A percentile compares a stretch with the other conserved stretches of the same genome.
phyloP scores from a whole-genome alignment of 1,284 basidiomycete genomes.

The Sanghuangporus sanghuang region DNA sequence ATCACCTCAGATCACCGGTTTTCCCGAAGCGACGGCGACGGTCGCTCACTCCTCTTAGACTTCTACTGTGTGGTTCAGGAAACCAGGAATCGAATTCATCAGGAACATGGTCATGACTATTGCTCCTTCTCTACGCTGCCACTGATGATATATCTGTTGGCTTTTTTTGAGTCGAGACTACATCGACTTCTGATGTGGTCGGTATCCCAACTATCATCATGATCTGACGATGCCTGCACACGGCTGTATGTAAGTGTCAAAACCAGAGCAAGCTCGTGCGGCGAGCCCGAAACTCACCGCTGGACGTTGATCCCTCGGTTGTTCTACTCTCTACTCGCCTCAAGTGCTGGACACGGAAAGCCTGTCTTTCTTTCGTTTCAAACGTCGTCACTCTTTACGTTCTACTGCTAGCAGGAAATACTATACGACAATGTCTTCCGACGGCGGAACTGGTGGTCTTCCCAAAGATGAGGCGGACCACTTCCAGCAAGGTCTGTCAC shows the following conservation, averaged over 20 bases:
- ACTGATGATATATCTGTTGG: not conserved
- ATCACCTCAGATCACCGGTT: no score
- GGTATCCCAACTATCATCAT: conserved; percentile 7
- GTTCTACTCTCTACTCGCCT: not conserved
- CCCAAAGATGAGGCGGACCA: not conserved
- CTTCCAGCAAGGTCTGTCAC: conserved; percentile 8
- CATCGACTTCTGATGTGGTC: not conserved
- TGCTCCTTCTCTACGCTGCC: not conserved
- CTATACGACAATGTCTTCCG: not conserved
- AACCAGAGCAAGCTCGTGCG: no score
- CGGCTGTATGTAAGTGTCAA: not conserved
- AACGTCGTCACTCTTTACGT: not conserved
- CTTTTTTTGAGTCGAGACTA: not conserved
- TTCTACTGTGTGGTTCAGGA: not conserved
- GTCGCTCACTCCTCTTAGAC: no score
- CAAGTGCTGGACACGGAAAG: not conserved
- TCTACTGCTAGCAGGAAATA: not conserved
- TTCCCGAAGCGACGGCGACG: no score
- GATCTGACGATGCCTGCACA: not conserved
- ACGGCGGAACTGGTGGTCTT: not conserved
- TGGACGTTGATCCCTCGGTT: not conserved
- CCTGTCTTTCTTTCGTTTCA: not conserved
- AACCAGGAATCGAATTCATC: not conserved
- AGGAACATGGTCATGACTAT: not conserved
- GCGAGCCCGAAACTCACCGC: not conserved